phyloP scores from a whole-genome alignment of 345 rosid genomes.

The Euclidium syriacum region DNA sequence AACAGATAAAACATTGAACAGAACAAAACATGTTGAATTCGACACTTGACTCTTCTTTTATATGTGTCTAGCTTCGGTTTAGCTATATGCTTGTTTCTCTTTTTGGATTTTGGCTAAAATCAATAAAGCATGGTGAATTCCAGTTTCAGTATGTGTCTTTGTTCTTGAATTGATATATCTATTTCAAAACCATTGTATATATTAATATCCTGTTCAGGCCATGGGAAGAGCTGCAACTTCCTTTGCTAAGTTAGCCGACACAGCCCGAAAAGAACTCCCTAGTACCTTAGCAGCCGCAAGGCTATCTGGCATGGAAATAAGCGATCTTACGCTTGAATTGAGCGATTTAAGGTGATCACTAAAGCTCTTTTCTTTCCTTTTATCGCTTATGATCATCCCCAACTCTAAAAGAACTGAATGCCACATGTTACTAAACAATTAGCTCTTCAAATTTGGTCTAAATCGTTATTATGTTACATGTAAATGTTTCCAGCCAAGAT shows the following conservation, averaged over 20 bases:
- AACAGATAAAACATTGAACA: background rate
- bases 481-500: constrained; percentile 61
- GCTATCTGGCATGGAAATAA: constrained; percentile 97
- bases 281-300: constrained; percentile 90
- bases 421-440: background rate
- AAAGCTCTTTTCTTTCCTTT: background rate
- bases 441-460: background rate
- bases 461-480: constrained; percentile 1
- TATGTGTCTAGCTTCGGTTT: background rate
- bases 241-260: constrained; percentile 81
- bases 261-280: constrained; percentile 91
- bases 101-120: background rate
- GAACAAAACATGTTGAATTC: background rate
- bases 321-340: constrained; percentile 89
- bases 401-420: background rate
- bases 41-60: background rate
- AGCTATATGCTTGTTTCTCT: background rate
- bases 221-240: constrained; percentile 86
- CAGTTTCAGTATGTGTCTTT: background rate
- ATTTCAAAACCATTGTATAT: background rate
- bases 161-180: background rate
- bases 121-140: background rate
- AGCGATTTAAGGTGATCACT: constrained; percentile 73
- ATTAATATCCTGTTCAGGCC: constrained; percentile 37
- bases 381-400: background rate